Base-by-base conservation (phyloP, 2,329 filamentous ascomycete species). In the Teratosphaeria viscida region DNA sequence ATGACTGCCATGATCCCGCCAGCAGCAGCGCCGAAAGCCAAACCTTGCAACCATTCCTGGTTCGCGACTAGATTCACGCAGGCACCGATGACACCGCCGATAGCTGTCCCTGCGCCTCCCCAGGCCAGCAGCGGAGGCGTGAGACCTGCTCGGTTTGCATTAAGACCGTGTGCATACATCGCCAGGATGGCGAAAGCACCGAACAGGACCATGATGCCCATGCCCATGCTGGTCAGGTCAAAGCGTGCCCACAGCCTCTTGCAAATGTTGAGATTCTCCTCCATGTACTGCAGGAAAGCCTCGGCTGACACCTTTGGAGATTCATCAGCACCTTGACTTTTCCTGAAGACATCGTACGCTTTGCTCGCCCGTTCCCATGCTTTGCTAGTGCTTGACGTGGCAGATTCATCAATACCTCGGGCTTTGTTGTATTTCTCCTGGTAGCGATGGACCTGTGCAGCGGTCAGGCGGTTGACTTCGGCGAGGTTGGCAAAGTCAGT, bases 201-300 rank as follows among this genome's bases (percentile, higher is more conserved):
- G 2, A 83, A 79, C 62, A 95, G 82, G 57, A 95, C 82, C 0
- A 74, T 71, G 43, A 97, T 85, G 54, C 94, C 94, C 63, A 88
- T 80, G 14, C 87, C 70, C 91, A 99, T 99, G 71, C 87, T 89
- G 2, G 84, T 81, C 23, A 96, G 79, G 72, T 99, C 90, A 66
- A 99, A 99, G 39, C 89, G 85, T 26, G 94, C 91, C 94, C 94
- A 99, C 16, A 97, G 78, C 47, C 81, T 82, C 71, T 91, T 89
- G 77, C 90, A 97, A 12, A 92, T 81, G 32, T 79, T 79, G 53
- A 99, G 78, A 0, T 88, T 96, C 70, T 89, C 84, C 34, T 79
- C 78, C 71, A 96, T 91, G 70, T 95, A 97, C 11, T 80, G 78
- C 16, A 81, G 77, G 68, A 89, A 92, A 0, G 85, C 82, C 2